A percentile compares a stretch with the other conserved stretches of the same genome.
phyloP scores from a whole-genome alignment of 2,329 filamentous ascomycete genomes.

The Colletotrichum trifolii region DNA sequence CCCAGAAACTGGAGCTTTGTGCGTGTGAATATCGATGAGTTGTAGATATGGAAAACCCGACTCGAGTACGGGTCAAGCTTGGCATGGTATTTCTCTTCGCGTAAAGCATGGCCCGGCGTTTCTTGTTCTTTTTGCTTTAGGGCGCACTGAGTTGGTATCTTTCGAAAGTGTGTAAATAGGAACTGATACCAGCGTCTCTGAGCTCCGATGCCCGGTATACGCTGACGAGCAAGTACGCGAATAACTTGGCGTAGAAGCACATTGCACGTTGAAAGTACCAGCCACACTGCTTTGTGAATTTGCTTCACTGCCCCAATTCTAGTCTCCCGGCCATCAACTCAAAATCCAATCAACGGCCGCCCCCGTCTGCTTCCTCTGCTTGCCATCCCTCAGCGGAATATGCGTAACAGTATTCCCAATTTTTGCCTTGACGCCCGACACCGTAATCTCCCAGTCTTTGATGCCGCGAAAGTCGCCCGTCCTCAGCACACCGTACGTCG shows the following conservation, averaged over 20 bases:
- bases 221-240: no score
- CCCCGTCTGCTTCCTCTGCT: not conserved
- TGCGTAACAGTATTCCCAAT: constrained; percentile 76
- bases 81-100: constrained; percentile 11
- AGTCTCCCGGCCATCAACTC: not conserved
- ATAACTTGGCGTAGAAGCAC: no score
- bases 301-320: no score
- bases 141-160: constrained; percentile 1
- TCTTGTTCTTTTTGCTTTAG: constrained; percentile 2
- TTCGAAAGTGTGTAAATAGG: constrained; percentile 14
- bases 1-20: constrained; percentile 60
- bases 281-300: no score
- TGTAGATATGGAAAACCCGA: constrained; percentile 45
- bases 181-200: constrained; percentile 1
- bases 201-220: no score
- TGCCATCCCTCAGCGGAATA: constrained; percentile 49
- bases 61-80: not conserved
- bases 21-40: constrained; percentile 59
- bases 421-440: constrained; percentile 76
- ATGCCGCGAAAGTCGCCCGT: constrained; percentile 43
- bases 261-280: no score
- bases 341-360: not conserved
- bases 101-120: constrained; percentile 18
- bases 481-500: constrained; percentile 48
- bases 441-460: constrained; percentile 58